Evolutionary conservation across 768 basidiomycete species (phyloP).

Genomic region (Mycena pura): DNA sequence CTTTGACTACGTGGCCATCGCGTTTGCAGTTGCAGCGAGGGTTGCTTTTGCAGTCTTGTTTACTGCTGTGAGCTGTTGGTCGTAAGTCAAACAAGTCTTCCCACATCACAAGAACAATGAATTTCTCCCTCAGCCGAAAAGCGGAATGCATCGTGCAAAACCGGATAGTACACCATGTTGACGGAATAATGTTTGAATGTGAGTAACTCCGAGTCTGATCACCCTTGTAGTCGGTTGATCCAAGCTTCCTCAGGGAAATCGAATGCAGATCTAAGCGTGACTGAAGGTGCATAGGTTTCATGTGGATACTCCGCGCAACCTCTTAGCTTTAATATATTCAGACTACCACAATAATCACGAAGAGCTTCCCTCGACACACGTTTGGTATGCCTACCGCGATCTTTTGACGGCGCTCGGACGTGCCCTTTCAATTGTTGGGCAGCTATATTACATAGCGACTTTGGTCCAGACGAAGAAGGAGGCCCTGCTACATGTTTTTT

Average conservation of each 20-base stretch:
- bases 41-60: background rate
- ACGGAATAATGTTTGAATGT: slow-evolving; percentile 5
- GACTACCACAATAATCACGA: background rate
- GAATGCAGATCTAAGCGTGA: background rate
- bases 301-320: no score
- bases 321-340: background rate
- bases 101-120: background rate
- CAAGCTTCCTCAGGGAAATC: background rate
- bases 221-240: background rate
- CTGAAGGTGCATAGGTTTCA: background rate
- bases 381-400: slow-evolving; percentile 1
- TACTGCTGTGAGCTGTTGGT: background rate
- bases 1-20: background rate
- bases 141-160: slow-evolving; percentile 4
- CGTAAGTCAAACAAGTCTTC: background rate
- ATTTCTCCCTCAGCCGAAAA: background rate
- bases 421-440: background rate
- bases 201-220: background rate
- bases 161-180: slow-evolving; percentile 3
- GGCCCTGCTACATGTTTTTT: background rate
- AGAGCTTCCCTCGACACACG: background rate
- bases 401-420: background rate
- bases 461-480: background rate
- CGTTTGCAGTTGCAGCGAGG: background rate
- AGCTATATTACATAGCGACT: background rate